Evolutionary conservation across 2,329 filamentous ascomycete species (phyloP).

Genomic region (Coniochaeta hoffmannii): DNA sequence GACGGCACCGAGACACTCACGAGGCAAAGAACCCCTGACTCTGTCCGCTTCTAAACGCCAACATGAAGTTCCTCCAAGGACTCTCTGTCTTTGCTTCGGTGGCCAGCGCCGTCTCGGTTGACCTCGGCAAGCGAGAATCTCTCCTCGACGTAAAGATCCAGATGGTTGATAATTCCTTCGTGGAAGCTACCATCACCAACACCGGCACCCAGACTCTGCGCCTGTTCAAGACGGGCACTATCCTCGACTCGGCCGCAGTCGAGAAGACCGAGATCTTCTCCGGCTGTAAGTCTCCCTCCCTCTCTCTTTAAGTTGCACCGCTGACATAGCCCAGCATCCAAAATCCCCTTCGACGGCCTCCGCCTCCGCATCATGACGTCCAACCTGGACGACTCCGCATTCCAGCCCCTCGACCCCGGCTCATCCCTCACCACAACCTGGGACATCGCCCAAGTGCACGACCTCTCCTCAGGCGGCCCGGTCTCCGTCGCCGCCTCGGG

Average conservation of each 20-base stretch:
- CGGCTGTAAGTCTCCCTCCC: conserved; percentile 34
- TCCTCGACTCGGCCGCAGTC: conserved; percentile 43
- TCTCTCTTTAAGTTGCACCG: too few relatives aligned
- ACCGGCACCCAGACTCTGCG: conserved; percentile 40
- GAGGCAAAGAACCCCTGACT: not conserved
- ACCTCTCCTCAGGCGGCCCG: conserved; percentile 41
- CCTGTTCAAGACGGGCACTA: conserved; percentile 44
- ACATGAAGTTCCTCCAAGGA: conserved; percentile 31
- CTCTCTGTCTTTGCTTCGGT: conserved; percentile 26
- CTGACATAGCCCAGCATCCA: conserved; percentile 24
- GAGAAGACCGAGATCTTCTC: conserved; percentile 46
- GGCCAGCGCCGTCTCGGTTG: conserved; percentile 26
- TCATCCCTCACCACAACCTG: conserved; percentile 45
- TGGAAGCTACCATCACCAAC: conserved; percentile 48
- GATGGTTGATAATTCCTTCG: conserved; percentile 41
- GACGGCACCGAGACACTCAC: not conserved
- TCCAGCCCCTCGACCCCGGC: conserved; percentile 39
- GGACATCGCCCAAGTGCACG: conserved; percentile 48
- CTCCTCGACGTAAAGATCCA: conserved; percentile 38
- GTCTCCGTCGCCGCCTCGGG: conserved; percentile 51
- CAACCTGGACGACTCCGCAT: conserved; percentile 38
- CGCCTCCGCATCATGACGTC: conserved; percentile 38
- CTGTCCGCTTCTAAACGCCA: not conserved
- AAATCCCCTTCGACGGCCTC: conserved; percentile 45
- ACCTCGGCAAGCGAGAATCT: conserved; percentile 27